Conservation (phyloP, 306 rosid genomes). For the Vachellia pachyceras region DNA sequence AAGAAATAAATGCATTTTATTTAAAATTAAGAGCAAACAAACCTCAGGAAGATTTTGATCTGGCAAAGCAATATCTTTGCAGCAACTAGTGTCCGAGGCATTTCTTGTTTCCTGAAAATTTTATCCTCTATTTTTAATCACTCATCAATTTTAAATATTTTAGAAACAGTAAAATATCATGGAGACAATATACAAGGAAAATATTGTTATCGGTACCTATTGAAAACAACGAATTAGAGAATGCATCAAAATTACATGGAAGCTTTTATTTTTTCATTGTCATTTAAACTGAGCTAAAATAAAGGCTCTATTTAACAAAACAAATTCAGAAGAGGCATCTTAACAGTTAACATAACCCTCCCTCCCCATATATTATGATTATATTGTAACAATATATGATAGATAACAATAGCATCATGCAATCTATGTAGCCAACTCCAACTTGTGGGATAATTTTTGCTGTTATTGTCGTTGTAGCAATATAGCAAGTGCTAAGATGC, state of each 20-base stretch:
- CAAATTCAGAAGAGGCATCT: constrained; percentile 10
- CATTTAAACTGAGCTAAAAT: background rate
- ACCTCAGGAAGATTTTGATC: constrained; percentile 80
- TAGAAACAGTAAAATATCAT: background rate
- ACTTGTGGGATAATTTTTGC: too few species aligned
- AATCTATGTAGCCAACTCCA: too few species aligned
- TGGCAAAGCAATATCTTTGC: constrained; percentile 47
- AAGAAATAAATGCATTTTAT: background rate
- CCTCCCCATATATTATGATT: background rate
- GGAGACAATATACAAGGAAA: background rate
- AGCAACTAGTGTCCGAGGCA: constrained; percentile 43
- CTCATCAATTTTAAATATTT: constrained; percentile 6
- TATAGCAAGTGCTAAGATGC: background rate
- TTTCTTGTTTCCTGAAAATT: constrained; percentile 64
- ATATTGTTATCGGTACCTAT: constrained; percentile 1
- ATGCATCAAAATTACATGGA: constrained; percentile 7
- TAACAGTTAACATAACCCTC: background rate
- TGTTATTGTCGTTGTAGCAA: too few species aligned
- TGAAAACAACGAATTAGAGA: background rate
- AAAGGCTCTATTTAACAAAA: background rate
- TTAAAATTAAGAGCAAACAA: constrained; percentile 23
- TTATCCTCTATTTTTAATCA: constrained; percentile 25
- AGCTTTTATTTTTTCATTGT: background rate
- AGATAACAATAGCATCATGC: too few species aligned
- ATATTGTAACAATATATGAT: background rate